These are phyloP conservation scores for Globisporangium uncinulatum DNA, from an alignment of 352 stramenopile species.

Conservation along the genomic window DNA sequence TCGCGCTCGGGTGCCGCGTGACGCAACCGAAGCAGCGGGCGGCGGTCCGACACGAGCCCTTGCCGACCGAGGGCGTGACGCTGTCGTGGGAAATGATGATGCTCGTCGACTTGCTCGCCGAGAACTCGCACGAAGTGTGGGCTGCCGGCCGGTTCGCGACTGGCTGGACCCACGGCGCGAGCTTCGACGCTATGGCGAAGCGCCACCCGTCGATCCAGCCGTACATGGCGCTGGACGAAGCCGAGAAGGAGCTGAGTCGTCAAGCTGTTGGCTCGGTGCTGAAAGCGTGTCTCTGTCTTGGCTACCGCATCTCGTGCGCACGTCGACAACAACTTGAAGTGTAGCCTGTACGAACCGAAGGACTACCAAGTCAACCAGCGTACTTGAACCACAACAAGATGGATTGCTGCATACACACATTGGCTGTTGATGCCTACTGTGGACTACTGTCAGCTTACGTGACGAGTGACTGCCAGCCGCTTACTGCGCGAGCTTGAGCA, in stretches of 20 bases:
- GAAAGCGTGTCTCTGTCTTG: slow-evolving; percentile 47
- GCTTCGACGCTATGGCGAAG: slow-evolving; percentile 37
- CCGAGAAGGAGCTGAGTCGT: slow-evolving; percentile 41
- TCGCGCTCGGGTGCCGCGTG: slow-evolving; percentile 47
- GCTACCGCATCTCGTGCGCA: slow-evolving; percentile 37
- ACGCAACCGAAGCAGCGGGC: slow-evolving; percentile 12
- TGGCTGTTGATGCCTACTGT: not conserved
- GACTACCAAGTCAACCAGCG: not conserved
- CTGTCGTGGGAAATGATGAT: slow-evolving; percentile 62
- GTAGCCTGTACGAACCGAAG: no score
- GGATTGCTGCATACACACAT: not conserved
- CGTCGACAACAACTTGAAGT: slow-evolving; percentile 1
- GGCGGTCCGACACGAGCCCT: slow-evolving; percentile 9
- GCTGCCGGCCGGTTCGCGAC: slow-evolving; percentile 33
- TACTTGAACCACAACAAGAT: not conserved
- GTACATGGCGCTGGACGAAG: slow-evolving; percentile 53
- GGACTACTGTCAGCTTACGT: not conserved
- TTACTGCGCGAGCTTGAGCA: slow-evolving; percentile 27
- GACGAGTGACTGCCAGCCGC: not conserved
- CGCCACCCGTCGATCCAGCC: slow-evolving; percentile 51
- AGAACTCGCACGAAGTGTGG: slow-evolving; percentile 74
- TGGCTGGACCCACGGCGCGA: slow-evolving; percentile 29
- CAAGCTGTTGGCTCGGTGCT: slow-evolving; percentile 42
- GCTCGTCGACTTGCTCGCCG: slow-evolving; percentile 58
- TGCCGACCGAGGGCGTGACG: slow-evolving; percentile 26